Conservation (phyloP, 73 alveolate genomes). For the Uronychia setigera region DNA sequence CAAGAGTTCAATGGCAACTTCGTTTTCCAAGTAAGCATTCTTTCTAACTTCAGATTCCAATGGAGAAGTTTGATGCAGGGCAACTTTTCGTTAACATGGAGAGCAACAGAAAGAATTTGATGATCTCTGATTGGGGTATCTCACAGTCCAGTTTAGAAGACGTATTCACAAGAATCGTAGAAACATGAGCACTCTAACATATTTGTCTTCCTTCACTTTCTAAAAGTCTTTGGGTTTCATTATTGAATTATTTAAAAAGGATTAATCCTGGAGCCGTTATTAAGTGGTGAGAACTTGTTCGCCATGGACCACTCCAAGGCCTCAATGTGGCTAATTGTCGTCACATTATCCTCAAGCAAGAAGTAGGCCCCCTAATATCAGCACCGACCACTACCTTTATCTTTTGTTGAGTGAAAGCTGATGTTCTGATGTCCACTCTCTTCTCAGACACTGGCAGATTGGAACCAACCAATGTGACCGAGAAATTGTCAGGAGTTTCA, state of each 20-base stretch:
- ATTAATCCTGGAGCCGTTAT: conserved; percentile 62
- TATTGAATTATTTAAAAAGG: conserved; percentile 43
- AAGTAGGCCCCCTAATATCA: background rate
- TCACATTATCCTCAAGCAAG: conserved; percentile 56
- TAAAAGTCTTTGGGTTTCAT: background rate
- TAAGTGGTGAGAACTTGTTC: conserved; percentile 61
- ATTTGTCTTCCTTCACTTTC: background rate
- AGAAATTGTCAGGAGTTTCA: background rate
- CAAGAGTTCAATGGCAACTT: conserved; percentile 40
- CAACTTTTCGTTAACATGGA: conserved; percentile 43
- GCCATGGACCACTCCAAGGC: conserved; percentile 66
- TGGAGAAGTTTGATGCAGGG: conserved; percentile 18
- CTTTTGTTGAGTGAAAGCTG: background rate
- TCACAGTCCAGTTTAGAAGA: conserved; percentile 49
- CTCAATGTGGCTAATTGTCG: conserved; percentile 39
- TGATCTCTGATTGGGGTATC: conserved; percentile 47
- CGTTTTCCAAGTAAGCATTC: conserved; percentile 13
- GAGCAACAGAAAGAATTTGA: conserved; percentile 25
- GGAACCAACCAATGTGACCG: background rate
- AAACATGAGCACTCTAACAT: background rate
- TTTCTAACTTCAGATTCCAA: conserved; percentile 8
- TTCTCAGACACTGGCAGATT: background rate
- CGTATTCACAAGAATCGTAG: conserved; percentile 49
- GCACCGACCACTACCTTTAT: background rate
- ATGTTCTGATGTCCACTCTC: background rate